Evolutionary conservation across 805 yeast genomes (phyloP).

Genomic region (Lachancea lanzarotensis): DNA sequence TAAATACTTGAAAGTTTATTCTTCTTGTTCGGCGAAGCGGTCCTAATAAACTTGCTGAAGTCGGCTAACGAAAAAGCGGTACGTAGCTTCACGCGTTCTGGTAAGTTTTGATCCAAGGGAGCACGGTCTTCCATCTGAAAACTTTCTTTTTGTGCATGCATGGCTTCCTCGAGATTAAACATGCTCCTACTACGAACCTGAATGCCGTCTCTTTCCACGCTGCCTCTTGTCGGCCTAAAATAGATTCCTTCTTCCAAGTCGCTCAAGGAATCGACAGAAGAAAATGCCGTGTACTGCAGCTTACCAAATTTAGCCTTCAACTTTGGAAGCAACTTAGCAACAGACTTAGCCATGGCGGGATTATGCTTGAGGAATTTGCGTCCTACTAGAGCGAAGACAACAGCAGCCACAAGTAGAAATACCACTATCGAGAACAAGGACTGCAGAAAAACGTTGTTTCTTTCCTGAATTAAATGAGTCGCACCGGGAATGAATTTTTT

Average conservation of each 20-base stretch:
- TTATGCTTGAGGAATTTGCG: background rate
- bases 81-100: conserved; percentile 9
- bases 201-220: conserved; percentile 12
- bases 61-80: conserved; percentile 27
- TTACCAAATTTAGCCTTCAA: conserved; percentile 8
- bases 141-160: conserved; percentile 4
- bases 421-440: background rate
- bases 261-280: conserved; percentile 9
- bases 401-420: conserved; percentile 6
- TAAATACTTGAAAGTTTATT: background rate
- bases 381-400: conserved; percentile 1
- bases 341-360: background rate
- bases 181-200: conserved; percentile 28
- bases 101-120: background rate
- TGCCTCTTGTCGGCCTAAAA: conserved; percentile 3
- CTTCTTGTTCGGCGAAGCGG: conserved; percentile 1
- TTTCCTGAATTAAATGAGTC: background rate
- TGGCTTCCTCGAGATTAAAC: conserved; percentile 17
- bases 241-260: conserved; percentile 15
- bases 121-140: conserved; percentile 8
- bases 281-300: conserved; percentile 9
- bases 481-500: conserved; percentile 25
- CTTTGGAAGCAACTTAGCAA: background rate
- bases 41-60: conserved; percentile 23
- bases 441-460: conserved; percentile 1